A percentile compares a stretch with the other conserved stretches of the same genome.
Evolutionary conservation across 208 protist species (phyloP).

Genomic region (Herpetomonas tarakana): DNA sequence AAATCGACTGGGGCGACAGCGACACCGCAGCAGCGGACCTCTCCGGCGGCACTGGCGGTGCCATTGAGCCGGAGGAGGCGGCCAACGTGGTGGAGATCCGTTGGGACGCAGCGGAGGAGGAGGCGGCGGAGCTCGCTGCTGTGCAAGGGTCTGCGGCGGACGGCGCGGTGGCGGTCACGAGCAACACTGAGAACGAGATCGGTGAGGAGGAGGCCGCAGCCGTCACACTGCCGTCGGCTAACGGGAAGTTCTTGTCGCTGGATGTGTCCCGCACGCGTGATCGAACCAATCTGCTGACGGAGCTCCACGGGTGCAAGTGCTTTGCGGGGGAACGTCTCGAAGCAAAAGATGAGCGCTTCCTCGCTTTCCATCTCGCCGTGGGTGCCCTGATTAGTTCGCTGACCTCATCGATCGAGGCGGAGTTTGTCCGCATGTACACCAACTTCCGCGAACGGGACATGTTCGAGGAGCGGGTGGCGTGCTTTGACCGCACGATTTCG

Average conservation of each 20-base stretch:
- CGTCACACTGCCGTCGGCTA: constrained; percentile 14
- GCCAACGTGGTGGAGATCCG: constrained; percentile 20
- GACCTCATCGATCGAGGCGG: constrained; percentile 31
- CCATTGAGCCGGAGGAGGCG: constrained; percentile 1
- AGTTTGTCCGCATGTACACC: constrained; percentile 56
- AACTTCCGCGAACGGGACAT: constrained; percentile 28
- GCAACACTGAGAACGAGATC: neutral
- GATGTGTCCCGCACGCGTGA: constrained; percentile 30
- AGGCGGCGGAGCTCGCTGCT: no score
- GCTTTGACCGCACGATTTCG: constrained; percentile 43
- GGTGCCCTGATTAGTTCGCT: constrained; percentile 18
- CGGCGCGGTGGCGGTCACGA: neutral
- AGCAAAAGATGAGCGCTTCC: constrained; percentile 15
- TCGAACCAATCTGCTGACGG: constrained; percentile 38
- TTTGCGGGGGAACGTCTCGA: constrained; percentile 44
- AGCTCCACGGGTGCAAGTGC: constrained; percentile 43
- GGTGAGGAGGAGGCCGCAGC: constrained; percentile 6
- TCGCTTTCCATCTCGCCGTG: constrained; percentile 2
- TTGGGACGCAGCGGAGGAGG: constrained; percentile 28
- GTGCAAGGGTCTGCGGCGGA: no score
- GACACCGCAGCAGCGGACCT: constrained; percentile 4
- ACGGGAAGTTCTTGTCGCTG: constrained; percentile 35
- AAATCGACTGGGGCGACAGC: constrained; percentile 72
- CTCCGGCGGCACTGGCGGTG: constrained; percentile 1
- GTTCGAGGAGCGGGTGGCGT: constrained; percentile 40